Evolutionary conservation across 306 rosid genomes (phyloP).

Genomic region (Inga leiocalycina): DNA sequence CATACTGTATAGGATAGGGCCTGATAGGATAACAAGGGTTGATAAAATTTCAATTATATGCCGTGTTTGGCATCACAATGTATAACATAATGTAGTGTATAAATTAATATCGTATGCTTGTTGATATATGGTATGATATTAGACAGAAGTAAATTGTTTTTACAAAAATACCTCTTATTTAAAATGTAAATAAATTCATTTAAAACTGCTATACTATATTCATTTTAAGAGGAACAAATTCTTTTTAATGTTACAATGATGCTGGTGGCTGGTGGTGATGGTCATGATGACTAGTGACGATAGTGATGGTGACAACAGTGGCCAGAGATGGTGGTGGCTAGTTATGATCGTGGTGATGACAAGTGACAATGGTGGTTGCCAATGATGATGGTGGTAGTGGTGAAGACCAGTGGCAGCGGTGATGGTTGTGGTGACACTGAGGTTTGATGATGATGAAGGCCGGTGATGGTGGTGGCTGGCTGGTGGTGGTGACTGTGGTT

Average conservation of each 20-base stretch:
- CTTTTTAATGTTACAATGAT: background rate
- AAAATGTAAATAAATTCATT: too few relatives aligned
- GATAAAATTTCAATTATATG: background rate
- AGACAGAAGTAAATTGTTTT: background rate
- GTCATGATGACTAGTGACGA: background rate
- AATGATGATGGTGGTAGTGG: too few relatives aligned
- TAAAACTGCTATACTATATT: background rate
- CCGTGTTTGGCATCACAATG: background rate
- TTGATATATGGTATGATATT: background rate
- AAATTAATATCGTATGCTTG: background rate
- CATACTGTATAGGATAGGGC: background rate
- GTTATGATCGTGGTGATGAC: too few relatives aligned
- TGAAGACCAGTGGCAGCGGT: too few relatives aligned
- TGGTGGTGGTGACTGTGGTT: too few relatives aligned
- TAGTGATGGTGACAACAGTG: too few relatives aligned
- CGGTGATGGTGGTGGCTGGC: too few relatives aligned
- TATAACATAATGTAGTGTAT: background rate
- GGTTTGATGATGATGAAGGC: too few relatives aligned
- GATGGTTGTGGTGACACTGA: too few relatives aligned
- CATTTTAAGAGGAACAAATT: background rate
- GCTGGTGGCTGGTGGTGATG: background rate
- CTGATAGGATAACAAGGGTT: background rate
- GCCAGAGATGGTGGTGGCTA: too few relatives aligned
- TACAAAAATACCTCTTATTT: background rate
- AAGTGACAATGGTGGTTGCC: too few relatives aligned